These are phyloP conservation scores for Ammopiptanthus mongolicus DNA, from an alignment of 306 rosid species.

Conservation along the genomic window DNA sequence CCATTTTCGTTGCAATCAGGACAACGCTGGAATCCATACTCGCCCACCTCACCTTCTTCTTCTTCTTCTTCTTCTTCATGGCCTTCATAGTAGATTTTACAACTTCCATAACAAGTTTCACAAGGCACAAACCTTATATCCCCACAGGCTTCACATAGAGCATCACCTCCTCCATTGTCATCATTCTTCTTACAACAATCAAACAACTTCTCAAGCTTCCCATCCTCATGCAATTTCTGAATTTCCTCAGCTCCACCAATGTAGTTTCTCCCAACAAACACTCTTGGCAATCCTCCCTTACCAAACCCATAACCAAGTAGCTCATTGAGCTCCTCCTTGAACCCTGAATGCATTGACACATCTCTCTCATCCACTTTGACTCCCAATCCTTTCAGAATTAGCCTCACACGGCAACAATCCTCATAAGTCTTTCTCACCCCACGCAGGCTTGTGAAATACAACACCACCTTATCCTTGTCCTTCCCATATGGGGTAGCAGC, in stretches of 20 bases:
- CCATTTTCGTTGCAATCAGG: conserved; percentile 92
- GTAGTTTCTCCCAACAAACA: conserved; percentile 59
- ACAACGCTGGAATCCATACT: conserved; percentile 72
- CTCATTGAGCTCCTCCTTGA: conserved; percentile 77
- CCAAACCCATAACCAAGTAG: conserved; percentile 33
- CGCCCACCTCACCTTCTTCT: conserved; percentile 30
- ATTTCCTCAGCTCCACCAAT: conserved; percentile 87
- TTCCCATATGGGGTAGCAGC: conserved; percentile 9
- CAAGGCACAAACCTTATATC: conserved; percentile 91
- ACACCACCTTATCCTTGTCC: conserved; percentile 39
- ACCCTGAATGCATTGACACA: conserved; percentile 87
- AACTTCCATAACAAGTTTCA: conserved; percentile 86
- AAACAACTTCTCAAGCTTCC: conserved; percentile 69
- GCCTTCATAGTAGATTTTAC: conserved; percentile 71
- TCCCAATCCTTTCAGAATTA: conserved; percentile 57
- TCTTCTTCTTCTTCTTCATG: conserved; percentile 33
- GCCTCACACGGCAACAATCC: conserved; percentile 74
- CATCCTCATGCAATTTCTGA: conserved; percentile 64
- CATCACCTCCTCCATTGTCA: conserved; percentile 16
- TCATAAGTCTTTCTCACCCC: conserved; percentile 87
- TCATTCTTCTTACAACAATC: conserved; percentile 48
- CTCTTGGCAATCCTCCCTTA: conserved; percentile 66
- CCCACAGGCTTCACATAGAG: conserved; percentile 75
- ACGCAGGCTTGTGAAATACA: conserved; percentile 78
- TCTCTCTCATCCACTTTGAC: conserved; percentile 76